A percentile compares a stretch with the other conserved stretches of the same genome.
phyloP scores from a whole-genome alignment of 208 protist genomes.

The Leishmania tropica region DNA sequence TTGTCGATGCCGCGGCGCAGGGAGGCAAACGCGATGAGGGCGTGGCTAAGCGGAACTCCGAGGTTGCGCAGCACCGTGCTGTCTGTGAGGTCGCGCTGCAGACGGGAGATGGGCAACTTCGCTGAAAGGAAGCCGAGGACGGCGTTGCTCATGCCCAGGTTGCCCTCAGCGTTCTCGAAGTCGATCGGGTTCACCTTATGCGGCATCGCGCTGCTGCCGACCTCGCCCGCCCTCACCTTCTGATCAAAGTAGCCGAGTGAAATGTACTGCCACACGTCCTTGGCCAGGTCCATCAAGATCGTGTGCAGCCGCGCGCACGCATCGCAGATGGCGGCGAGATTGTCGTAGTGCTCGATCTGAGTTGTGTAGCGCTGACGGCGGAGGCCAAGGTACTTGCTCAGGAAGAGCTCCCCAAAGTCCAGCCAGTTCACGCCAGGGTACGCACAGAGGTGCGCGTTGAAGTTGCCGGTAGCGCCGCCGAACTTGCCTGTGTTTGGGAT shows the following conservation, averaged over 20 bases:
- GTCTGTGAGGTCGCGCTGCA: conserved; percentile 96
- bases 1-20: conserved; percentile 91
- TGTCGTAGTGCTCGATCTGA: conserved; percentile 97
- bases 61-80: conserved; percentile 95
- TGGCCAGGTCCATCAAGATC: conserved; percentile 93
- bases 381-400: conserved; percentile 78
- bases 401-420: conserved; percentile 84
- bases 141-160: conserved; percentile 94
- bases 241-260: conserved; percentile 95
- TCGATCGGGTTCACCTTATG: conserved; percentile 98
- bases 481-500: conserved; percentile 89
- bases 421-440: conserved; percentile 91
- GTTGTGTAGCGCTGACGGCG: conserved; percentile 91
- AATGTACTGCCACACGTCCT: conserved; percentile 96
- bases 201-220: conserved; percentile 97
- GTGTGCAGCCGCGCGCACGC: conserved; percentile 90
- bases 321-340: conserved; percentile 92
- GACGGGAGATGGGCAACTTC: conserved; percentile 95
- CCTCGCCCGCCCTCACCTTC: conserved; percentile 90
- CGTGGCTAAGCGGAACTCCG: conserved; percentile 92
- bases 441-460: conserved; percentile 92
- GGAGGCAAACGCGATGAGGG: conserved; percentile 87
- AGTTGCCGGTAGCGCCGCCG: conserved; percentile 94
- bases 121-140: conserved; percentile 92
- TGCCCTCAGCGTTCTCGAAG: conserved; percentile 98